Evolutionary conservation across 148 eudicot species (phyloP).

Genomic region (Vaccinium vitisidaea): DNA sequence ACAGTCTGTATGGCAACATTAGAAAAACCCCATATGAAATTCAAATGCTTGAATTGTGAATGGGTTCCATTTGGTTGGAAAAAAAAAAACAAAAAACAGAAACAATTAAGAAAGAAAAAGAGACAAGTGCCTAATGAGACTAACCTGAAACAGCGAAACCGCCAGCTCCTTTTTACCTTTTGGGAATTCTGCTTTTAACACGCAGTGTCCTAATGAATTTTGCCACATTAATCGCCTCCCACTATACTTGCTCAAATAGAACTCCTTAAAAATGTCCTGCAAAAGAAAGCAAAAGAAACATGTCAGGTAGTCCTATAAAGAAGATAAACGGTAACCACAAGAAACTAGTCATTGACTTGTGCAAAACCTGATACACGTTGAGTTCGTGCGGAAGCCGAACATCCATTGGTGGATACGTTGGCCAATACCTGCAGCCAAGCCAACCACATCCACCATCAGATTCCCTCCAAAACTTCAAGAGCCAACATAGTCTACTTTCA

Average conservation of each 20-base stretch:
- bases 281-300: constrained; percentile 16
- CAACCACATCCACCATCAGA: constrained; percentile 13
- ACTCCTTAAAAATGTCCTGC: constrained; percentile 96
- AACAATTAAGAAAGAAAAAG: not conserved
- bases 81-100: not conserved
- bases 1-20: constrained; percentile 54
- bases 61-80: not conserved
- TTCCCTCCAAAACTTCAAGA: not conserved
- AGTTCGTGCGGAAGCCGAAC: constrained; percentile 92
- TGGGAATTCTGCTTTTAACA: constrained; percentile 80
- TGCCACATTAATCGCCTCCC: constrained; percentile 99
- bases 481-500: not conserved
- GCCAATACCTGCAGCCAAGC: constrained; percentile 81
- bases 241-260: constrained; percentile 89
- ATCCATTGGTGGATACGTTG: constrained; percentile 98
- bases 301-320: constrained; percentile 4
- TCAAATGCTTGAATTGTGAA: constrained; percentile 3
- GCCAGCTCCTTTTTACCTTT: constrained; percentile 96
- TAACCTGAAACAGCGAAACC: constrained; percentile 96
- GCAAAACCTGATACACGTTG: constrained; percentile 88
- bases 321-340: not conserved
- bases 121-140: constrained; percentile 16
- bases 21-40: constrained; percentile 13
- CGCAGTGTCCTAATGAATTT: constrained; percentile 94
- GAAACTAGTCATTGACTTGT: constrained; percentile 10